Conservation (phyloP, 108 stramenopile species). For the Cyclostephanos invisitatus region DNA sequence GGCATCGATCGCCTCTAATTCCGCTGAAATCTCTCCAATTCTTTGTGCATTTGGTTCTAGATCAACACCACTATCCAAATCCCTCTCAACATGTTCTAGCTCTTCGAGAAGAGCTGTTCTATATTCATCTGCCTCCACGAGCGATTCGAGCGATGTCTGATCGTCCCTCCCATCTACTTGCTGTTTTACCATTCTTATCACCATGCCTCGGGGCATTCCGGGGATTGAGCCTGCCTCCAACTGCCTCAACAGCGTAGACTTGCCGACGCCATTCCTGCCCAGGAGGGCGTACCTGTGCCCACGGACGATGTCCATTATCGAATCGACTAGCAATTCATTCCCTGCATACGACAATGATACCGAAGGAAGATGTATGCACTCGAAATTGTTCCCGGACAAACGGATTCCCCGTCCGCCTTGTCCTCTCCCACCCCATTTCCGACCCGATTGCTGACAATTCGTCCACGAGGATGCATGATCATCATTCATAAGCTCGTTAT, state of each 20-base stretch:
- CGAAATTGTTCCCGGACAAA: constrained; percentile 46
- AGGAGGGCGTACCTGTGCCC: constrained; percentile 77
- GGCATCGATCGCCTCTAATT: constrained; percentile 75
- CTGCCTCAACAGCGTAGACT: constrained; percentile 80
- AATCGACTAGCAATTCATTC: constrained; percentile 55
- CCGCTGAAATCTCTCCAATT: constrained; percentile 64
- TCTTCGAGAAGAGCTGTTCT: constrained; percentile 58
- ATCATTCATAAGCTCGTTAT: constrained; percentile 40
- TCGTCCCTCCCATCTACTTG: constrained; percentile 81
- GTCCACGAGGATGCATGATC: constrained; percentile 62
- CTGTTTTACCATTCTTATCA: constrained; percentile 75
- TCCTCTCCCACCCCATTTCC: constrained; percentile 63
- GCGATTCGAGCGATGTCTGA: constrained; percentile 68
- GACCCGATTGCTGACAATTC: constrained; percentile 44
- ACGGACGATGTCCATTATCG: constrained; percentile 54
- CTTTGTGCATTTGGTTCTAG: constrained; percentile 55
- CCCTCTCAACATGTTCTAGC: constrained; percentile 58
- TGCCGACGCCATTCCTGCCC: constrained; percentile 89
- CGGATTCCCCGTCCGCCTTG: constrained; percentile 62
- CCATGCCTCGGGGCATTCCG: constrained; percentile 75
- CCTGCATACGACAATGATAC: constrained; percentile 55
- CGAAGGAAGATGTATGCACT: constrained; percentile 49
- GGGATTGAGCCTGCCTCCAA: constrained; percentile 75
- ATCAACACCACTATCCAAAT: constrained; percentile 53
- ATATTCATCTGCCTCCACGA: constrained; percentile 70